phyloP scores from a whole-genome alignment of 371 early-diverging fungal species.

The Apophysomyces elegans region DNA sequence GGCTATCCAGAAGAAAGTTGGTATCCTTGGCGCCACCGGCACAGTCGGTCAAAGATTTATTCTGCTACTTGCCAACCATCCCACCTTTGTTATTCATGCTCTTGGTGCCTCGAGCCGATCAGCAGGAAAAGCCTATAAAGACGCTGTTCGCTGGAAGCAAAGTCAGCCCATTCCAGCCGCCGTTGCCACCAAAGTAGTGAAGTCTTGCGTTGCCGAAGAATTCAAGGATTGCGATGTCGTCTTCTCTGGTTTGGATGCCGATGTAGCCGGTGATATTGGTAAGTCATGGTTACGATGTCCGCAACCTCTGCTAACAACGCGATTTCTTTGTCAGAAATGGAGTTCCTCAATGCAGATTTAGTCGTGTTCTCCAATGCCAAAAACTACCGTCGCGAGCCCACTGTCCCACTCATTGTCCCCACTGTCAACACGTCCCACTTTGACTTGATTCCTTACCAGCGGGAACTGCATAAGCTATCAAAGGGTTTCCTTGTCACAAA shows the following conservation, averaged over 20 bases:
- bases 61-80: slow-evolving; percentile 84
- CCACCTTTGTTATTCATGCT: slow-evolving; percentile 82
- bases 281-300: slow-evolving; percentile 20
- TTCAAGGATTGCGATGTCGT: slow-evolving; percentile 87
- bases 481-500: slow-evolving; percentile 95
- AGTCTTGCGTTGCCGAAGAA: slow-evolving; percentile 71
- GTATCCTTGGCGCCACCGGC: slow-evolving; percentile 96
- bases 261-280: slow-evolving; percentile 93
- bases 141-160: slow-evolving; percentile 90
- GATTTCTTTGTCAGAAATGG: slow-evolving; percentile 64
- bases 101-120: slow-evolving; percentile 93
- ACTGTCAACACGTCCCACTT: slow-evolving; percentile 90
- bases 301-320: not conserved
- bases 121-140: slow-evolving; percentile 82
- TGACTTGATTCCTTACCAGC: slow-evolving; percentile 78
- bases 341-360: slow-evolving; percentile 80
- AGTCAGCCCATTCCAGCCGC: slow-evolving; percentile 72
- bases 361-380: slow-evolving; percentile 95
- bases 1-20: slow-evolving; percentile 68
- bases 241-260: slow-evolving; percentile 93
- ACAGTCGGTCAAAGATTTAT: slow-evolving; percentile 99
- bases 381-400: slow-evolving; percentile 89
- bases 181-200: slow-evolving; percentile 65
- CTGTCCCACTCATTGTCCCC: slow-evolving; percentile 93
- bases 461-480: slow-evolving; percentile 57